These are phyloP conservation scores for Camelina neglecta DNA, from an alignment of 345 rosid genomes.

Conservation along the genomic window DNA sequence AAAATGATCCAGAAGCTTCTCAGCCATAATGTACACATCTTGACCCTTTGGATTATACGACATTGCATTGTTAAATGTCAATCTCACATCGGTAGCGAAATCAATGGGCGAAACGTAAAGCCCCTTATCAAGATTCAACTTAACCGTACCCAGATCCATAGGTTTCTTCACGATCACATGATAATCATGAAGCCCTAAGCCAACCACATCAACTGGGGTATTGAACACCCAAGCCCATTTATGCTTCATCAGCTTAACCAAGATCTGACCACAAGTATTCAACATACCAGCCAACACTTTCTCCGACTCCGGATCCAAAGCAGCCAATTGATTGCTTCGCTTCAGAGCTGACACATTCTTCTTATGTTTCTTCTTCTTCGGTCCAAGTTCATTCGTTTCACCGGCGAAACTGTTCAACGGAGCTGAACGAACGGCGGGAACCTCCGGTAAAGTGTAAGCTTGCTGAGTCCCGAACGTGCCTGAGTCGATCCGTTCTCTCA, in stretches of 20 bases:
- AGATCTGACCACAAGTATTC: slow-evolving; percentile 62
- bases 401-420: slow-evolving; percentile 43
- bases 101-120: slow-evolving; percentile 58
- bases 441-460: slow-evolving; percentile 10
- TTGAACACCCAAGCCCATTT: slow-evolving; percentile 68
- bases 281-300: slow-evolving; percentile 29
- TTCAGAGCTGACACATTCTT: slow-evolving; percentile 53
- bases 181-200: slow-evolving; percentile 67
- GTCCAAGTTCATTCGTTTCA: slow-evolving; percentile 36
- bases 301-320: slow-evolving; percentile 22
- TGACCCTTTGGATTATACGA: slow-evolving; percentile 76
- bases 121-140: slow-evolving; percentile 54
- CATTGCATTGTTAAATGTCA: slow-evolving; percentile 75
- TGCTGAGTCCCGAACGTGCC: slow-evolving; percentile 43
- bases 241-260: slow-evolving; percentile 75
- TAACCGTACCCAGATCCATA: slow-evolving; percentile 84
- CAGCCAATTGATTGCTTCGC: slow-evolving; percentile 40
- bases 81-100: slow-evolving; percentile 72
- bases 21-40: slow-evolving; percentile 60
- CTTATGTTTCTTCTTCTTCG: slow-evolving; percentile 53
- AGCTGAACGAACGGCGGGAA: slow-evolving; percentile 46
- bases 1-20: slow-evolving; percentile 53
- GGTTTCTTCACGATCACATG: slow-evolving; percentile 63
- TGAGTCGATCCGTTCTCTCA: slow-evolving; percentile 57
- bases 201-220: slow-evolving; percentile 68